Conservation (phyloP, 768 basidiomycete genomes). For the Myochromella boudieri region DNA sequence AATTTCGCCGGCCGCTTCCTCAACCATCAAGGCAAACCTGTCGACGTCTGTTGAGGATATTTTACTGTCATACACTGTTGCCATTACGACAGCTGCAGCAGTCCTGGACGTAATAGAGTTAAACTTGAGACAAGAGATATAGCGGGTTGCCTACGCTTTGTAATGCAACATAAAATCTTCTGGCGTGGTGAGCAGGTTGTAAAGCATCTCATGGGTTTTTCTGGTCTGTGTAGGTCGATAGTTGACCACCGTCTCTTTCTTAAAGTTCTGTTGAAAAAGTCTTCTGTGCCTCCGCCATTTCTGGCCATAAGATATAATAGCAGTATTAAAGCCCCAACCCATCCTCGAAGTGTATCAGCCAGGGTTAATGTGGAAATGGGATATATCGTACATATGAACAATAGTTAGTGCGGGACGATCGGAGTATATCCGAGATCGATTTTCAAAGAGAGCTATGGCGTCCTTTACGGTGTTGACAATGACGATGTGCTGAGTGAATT, state of each 20-base stretch:
- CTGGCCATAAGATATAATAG: slow-evolving; percentile 29
- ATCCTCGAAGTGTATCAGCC: slow-evolving; percentile 19
- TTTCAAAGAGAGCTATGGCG: slow-evolving; percentile 29
- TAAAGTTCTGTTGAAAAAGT: too few relatives aligned
- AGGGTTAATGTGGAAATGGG: too few relatives aligned
- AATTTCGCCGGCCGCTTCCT: slow-evolving; percentile 13
- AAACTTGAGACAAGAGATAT: background rate
- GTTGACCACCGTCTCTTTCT: slow-evolving; percentile 8
- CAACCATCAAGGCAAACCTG: slow-evolving; percentile 21
- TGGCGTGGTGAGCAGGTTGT: slow-evolving; percentile 15
- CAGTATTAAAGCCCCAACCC: too few relatives aligned
- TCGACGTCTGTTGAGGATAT: slow-evolving; percentile 22
- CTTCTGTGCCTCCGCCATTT: slow-evolving; percentile 29
- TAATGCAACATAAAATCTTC: slow-evolving; percentile 14
- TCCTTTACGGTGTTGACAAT: too few relatives aligned
- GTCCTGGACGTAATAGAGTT: too few relatives aligned
- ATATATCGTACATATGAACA: slow-evolving; percentile 21
- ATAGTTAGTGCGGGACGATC: slow-evolving; percentile 19
- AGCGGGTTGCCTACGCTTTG: slow-evolving; percentile 6
- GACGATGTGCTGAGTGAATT: too few relatives aligned
- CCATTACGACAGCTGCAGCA: slow-evolving; percentile 18
- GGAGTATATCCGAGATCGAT: too few relatives aligned
- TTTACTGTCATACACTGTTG: too few relatives aligned
- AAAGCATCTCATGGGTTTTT: too few relatives aligned
- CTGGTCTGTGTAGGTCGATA: too few relatives aligned